These are phyloP conservation scores for Platismatia glauca DNA, from an alignment of 495 filamentous ascomycete species.

Conservation along the genomic window DNA sequence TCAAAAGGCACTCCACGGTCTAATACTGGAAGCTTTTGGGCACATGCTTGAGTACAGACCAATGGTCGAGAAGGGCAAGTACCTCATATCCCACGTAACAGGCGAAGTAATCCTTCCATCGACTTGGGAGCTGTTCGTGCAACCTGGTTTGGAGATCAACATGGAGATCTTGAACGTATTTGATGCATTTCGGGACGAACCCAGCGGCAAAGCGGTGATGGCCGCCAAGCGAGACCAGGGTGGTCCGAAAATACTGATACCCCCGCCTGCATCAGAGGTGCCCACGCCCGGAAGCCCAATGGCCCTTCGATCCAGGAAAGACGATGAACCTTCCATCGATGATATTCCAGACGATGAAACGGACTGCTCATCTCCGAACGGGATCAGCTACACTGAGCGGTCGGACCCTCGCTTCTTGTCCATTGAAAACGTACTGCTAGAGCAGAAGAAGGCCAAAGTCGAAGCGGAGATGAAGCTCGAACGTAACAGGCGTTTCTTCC, in stretches of 20 bases:
- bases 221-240: not conserved
- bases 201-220: not conserved
- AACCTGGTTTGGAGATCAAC: not conserved
- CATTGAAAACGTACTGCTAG: not conserved
- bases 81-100: not conserved
- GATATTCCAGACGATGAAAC: not conserved
- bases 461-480: not conserved
- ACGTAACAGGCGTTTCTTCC: slow-evolving; percentile 1
- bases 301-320: not conserved
- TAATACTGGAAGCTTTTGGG: slow-evolving; percentile 4
- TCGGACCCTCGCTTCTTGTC: not conserved
- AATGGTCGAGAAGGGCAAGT: not conserved
- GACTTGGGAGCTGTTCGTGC: not conserved
- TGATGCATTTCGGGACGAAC: not conserved
- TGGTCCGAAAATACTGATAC: not conserved
- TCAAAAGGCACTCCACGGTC: not conserved
- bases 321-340: not conserved
- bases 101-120: slow-evolving; percentile 3
- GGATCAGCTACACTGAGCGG: not conserved
- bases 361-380: not conserved
- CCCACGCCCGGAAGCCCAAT: not conserved
- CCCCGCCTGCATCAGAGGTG: not conserved
- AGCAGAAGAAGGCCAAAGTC: slow-evolving; percentile 2
- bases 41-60: not conserved
- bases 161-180: not conserved